These are phyloP conservation scores for Trichoderma arundinaceum DNA, from an alignment of 2,329 filamentous ascomycete genomes.

Conservation along the genomic window DNA sequence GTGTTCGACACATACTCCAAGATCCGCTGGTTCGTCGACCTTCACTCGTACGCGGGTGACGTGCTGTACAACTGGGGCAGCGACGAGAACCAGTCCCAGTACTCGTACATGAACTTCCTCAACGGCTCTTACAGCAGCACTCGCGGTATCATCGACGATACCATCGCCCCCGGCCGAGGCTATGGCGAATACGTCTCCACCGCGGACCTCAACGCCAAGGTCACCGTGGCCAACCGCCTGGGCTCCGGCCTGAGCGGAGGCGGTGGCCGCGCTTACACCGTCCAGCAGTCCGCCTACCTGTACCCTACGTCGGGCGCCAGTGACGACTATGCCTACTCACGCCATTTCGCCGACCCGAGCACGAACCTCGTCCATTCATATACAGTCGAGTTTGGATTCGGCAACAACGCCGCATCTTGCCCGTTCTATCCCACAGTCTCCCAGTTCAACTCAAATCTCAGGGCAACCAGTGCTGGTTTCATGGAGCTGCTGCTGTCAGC, in stretches of 20 bases:
- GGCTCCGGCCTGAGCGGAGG: conserved; percentile 42
- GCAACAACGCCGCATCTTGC: conserved; percentile 37
- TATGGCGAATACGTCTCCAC: conserved; percentile 55
- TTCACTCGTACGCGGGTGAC: conserved; percentile 59
- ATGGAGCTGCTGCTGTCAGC: conserved; percentile 52
- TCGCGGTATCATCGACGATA: conserved; percentile 51
- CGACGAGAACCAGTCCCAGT: conserved; percentile 56
- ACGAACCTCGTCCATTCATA: conserved; percentile 50
- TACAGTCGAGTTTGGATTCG: conserved; percentile 54
- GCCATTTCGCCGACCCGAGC: conserved; percentile 46
- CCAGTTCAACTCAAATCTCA: conserved; percentile 51
- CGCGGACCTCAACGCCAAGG: conserved; percentile 47
- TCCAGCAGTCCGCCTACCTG: conserved; percentile 48
- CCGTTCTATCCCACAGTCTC: conserved; percentile 54
- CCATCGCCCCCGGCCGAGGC: conserved; percentile 41
- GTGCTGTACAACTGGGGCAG: conserved; percentile 64
- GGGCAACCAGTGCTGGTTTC: conserved; percentile 52
- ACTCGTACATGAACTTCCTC: conserved; percentile 56
- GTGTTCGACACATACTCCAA: conserved; percentile 56
- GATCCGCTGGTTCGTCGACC: conserved; percentile 63
- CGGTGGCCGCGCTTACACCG: conserved; percentile 40
- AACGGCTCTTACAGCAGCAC: conserved; percentile 58
- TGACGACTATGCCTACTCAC: conserved; percentile 54
- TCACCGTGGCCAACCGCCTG: conserved; percentile 48
- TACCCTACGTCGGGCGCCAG: conserved; percentile 55